phyloP scores from a whole-genome alignment of 2,329 filamentous ascomycete genomes.

The Colletotrichum siamense region DNA sequence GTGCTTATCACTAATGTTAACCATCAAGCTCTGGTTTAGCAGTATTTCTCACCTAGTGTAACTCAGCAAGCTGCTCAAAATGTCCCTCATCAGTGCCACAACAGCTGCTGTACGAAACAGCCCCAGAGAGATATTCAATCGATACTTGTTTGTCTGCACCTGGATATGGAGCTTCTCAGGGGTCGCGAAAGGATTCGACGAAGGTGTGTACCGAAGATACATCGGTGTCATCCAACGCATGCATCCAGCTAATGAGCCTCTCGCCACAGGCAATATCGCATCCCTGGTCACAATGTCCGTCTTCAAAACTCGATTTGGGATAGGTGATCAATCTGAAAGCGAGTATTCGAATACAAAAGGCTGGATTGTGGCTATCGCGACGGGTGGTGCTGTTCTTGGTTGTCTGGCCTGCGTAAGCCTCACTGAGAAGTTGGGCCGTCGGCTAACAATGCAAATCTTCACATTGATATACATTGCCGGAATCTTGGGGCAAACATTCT shows the following conservation, averaged over 20 bases:
- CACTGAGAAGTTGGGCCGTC: conserved; percentile 28
- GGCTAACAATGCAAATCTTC: conserved; percentile 27
- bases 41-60: not conserved
- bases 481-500: conserved; percentile 34
- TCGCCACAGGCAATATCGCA: conserved; percentile 30
- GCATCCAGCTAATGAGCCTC: not conserved
- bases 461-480: conserved; percentile 42
- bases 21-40: not conserved
- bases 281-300: conserved; percentile 31
- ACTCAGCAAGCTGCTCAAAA: not conserved
- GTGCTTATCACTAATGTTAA: not conserved
- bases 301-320: conserved; percentile 29
- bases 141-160: conserved; percentile 29
- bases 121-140: conserved; percentile 33
- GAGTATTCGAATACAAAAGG: conserved; percentile 34
- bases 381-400: conserved; percentile 33
- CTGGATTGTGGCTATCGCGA: conserved; percentile 36
- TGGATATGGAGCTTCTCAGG: conserved; percentile 33
- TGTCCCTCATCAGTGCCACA: conserved; percentile 29
- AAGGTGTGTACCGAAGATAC: conserved; percentile 23
- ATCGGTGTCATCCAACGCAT: not conserved
- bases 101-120: conserved; percentile 29
- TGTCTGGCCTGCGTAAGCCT: conserved; percentile 30
- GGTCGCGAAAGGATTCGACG: conserved; percentile 34
- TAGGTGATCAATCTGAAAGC: conserved; percentile 26